These are phyloP conservation scores for Eustoma russellianum DNA, from an alignment of 257 asterid genomes.

Conservation along the genomic window DNA sequence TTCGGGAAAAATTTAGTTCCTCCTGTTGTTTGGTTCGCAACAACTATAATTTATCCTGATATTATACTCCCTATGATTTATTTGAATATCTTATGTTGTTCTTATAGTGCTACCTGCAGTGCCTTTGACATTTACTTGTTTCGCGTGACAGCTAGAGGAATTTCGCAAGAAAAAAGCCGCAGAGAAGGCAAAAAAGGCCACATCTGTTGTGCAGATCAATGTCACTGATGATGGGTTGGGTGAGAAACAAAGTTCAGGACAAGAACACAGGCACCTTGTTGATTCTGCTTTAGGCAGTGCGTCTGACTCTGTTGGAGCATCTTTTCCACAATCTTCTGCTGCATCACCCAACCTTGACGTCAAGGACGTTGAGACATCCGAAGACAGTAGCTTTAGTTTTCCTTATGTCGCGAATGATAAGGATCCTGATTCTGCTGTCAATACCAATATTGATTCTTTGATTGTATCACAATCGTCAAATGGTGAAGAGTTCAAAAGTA, in stretches of 20 bases:
- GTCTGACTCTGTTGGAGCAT: conserved; percentile 39
- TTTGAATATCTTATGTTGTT: background rate
- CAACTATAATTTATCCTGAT: background rate
- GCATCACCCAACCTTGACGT: conserved; percentile 22
- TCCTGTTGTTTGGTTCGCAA: background rate
- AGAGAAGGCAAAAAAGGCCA: conserved; percentile 54
- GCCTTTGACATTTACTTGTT: conserved; percentile 1
- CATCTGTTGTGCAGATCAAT: conserved; percentile 29
- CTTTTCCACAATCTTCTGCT: conserved; percentile 23
- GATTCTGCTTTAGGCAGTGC: conserved; percentile 44
- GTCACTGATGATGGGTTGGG: conserved; percentile 28
- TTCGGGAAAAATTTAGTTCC: background rate
- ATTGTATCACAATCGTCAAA: conserved; percentile 17
- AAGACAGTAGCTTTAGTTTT: conserved; percentile 23
- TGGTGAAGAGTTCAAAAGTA: conserved; percentile 29
- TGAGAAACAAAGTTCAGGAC: conserved; percentile 40
- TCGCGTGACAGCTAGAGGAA: conserved; percentile 62
- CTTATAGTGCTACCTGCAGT: background rate
- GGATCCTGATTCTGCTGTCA: conserved; percentile 22
- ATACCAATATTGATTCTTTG: conserved; percentile 15
- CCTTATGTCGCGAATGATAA: conserved; percentile 18
- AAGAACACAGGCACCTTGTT: conserved; percentile 24
- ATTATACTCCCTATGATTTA: background rate
- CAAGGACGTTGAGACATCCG: conserved; percentile 26
- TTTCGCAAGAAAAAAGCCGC: conserved; percentile 86